These are phyloP conservation scores for Zygotorulaspora chibaensis DNA, from an alignment of 805 yeast genomes.

Conservation along the genomic window DNA sequence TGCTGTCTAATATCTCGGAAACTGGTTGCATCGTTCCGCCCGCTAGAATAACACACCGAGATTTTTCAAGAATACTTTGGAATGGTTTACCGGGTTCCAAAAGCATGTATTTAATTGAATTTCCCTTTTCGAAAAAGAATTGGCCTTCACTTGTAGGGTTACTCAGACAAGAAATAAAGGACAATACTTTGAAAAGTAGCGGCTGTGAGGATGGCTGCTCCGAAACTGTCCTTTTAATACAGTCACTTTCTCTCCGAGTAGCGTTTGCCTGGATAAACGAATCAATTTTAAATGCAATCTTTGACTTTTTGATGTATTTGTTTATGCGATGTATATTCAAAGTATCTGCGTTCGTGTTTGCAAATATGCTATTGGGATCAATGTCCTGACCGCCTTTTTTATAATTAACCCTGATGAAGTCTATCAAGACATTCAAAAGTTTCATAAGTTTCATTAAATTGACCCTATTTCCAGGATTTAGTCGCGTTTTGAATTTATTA, in stretches of 20 bases:
- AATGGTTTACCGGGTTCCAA: constrained; percentile 76
- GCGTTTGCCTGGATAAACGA: constrained; percentile 44
- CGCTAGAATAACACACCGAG: constrained; percentile 71
- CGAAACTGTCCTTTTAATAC: neutral
- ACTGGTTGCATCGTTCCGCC: constrained; percentile 97
- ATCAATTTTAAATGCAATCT: constrained; percentile 81
- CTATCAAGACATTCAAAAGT: constrained; percentile 47
- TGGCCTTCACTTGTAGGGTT: constrained; percentile 80
- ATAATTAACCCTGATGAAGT: constrained; percentile 41
- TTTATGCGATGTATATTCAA: constrained; percentile 67
- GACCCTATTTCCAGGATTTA: constrained; percentile 69
- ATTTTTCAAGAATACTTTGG: constrained; percentile 56
- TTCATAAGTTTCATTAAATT: constrained; percentile 60
- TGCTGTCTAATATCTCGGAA: constrained; percentile 58
- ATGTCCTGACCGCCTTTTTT: constrained; percentile 54
- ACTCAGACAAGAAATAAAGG: constrained; percentile 59
- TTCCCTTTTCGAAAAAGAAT: constrained; percentile 51
- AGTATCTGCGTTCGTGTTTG: constrained; percentile 58
- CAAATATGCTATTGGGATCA: constrained; percentile 48
- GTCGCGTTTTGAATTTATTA: constrained; percentile 53
- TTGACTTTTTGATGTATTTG: constrained; percentile 58
- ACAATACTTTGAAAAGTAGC: constrained; percentile 57
- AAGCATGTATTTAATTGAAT: constrained; percentile 58
- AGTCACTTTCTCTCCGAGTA: neutral
- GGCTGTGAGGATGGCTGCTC: constrained; percentile 37